A percentile compares a stretch with the other conserved stretches of the same genome.
These are phyloP conservation scores for Corylus avellana DNA, from an alignment of 306 rosid species.

Conservation along the genomic window DNA sequence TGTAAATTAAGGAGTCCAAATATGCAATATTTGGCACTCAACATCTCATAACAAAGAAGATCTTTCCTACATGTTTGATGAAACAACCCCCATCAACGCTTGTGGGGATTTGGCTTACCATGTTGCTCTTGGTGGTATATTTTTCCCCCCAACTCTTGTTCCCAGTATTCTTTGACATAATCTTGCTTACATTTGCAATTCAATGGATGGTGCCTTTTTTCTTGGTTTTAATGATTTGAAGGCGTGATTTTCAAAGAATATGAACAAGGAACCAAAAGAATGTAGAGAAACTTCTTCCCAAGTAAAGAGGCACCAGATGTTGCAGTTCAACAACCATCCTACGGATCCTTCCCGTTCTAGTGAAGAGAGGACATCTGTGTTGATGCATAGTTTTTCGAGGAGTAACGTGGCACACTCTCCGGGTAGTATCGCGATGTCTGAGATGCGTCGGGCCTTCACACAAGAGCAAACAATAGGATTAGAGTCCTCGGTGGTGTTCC, in stretches of 20 bases:
- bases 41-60: conserved; percentile 54
- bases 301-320: conserved; percentile 81
- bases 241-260: conserved; percentile 46
- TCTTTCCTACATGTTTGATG: conserved; percentile 66
- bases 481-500: no score
- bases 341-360: conserved; percentile 36
- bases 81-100: conserved; percentile 89
- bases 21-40: no score
- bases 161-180: conserved; percentile 13
- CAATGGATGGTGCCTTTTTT: conserved; percentile 11
- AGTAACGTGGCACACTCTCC: no score
- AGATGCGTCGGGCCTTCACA: no score
- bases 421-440: no score
- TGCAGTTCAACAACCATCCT: conserved; percentile 56
- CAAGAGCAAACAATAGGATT: no score
- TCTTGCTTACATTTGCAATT: conserved; percentile 14
- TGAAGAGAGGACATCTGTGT: conserved; percentile 48
- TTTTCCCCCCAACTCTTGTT: background rate
- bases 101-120: conserved; percentile 69
- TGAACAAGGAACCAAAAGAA: conserved; percentile 46
- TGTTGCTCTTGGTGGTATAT: conserved; percentile 47
- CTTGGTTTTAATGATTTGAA: conserved; percentile 15
- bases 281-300: conserved; percentile 60
- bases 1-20: no score
- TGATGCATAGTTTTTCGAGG: no score